Base-by-base conservation (phyloP, 2,329 filamentous ascomycete genomes). In the Penicillium sp. region DNA sequence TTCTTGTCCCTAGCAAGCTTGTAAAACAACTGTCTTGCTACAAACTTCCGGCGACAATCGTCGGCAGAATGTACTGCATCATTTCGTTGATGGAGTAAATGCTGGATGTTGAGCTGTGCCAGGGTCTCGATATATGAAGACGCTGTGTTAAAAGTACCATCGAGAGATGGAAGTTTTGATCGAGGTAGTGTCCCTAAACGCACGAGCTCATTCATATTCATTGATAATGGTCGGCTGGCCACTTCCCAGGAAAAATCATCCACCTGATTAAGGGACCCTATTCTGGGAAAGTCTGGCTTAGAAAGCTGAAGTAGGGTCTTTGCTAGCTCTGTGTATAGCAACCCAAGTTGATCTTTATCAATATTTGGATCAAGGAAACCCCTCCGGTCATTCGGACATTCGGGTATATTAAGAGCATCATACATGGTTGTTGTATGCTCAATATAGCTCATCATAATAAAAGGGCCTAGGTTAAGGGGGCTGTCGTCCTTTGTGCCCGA, bases 141-240 rank as follows among this genome's bases (percentile, higher is more conserved):
- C 4, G 64, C 51, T 11, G 54, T 52, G 4, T 27, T 18, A 42
- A 62, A 70, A 6, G 47, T 36, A 9, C 11, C 36, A 33, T 33
- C 2, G 30, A 2, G 54, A n/a, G n/a, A n/a, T n/a, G n/a, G 52
- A 7, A 50, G 36, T 29, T 47, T 29, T 1, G 43, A 51, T 11
- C 28, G 51, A 6, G 58, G 53, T 8, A 59, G 27, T 6, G 32
- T 42, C 3, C 58, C 62, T 1, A 58, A 23, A 17, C 46, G 48
- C 9, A 61, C 53, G 10, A 62, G 52, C 47, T 70, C 60, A 35
- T 62, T 72, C 67, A 75, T 72, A 39, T 70, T 69, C 2, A 62
- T 55, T 2, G 65, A 68, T 3, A 74, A 39, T 2, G 69, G 70
- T n/a, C 67, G 54, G 17, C 51, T 48, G 4, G 27, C 43, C 3